Percentiles rank a stretch among this genome's conserved stretches.
phyloP scores from a whole-genome alignment of 306 rosid species.

The Sicyos edulis region DNA sequence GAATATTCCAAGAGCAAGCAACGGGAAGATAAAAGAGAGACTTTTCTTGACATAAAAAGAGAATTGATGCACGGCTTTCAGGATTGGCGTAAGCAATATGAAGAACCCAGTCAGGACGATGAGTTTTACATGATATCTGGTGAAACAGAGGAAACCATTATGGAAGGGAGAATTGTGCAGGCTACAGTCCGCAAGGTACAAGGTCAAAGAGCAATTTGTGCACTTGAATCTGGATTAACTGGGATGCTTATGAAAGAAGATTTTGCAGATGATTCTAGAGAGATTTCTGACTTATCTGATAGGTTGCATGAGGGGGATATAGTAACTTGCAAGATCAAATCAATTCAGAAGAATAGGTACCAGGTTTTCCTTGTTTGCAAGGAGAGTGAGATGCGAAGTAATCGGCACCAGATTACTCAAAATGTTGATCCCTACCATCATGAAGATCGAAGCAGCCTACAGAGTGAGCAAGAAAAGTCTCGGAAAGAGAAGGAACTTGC shows the following conservation, averaged over 20 bases:
- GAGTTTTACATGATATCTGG: slow-evolving; percentile 95
- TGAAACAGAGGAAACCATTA: slow-evolving; percentile 87
- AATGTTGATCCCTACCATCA: slow-evolving; percentile 65
- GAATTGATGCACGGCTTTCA: slow-evolving; percentile 91
- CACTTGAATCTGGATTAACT: slow-evolving; percentile 89
- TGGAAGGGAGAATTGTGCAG: slow-evolving; percentile 88
- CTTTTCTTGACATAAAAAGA: slow-evolving; percentile 74
- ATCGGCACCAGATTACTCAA: slow-evolving; percentile 46
- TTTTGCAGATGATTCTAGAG: slow-evolving; percentile 83
- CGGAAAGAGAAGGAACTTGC: slow-evolving; percentile 89
- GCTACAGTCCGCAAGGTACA: slow-evolving; percentile 84
- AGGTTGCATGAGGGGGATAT: slow-evolving; percentile 81
- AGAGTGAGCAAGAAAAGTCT: slow-evolving; percentile 73
- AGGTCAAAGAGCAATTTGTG: slow-evolving; percentile 81
- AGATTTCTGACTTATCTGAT: slow-evolving; percentile 72
- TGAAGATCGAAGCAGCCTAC: slow-evolving; percentile 74
- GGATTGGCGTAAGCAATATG: slow-evolving; percentile 96
- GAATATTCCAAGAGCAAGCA: slow-evolving; percentile 58
- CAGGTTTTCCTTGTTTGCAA: slow-evolving; percentile 82
- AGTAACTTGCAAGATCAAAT: slow-evolving; percentile 90
- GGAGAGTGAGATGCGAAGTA: slow-evolving; percentile 89
- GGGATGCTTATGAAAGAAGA: slow-evolving; percentile 97
- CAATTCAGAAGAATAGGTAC: slow-evolving; percentile 88
- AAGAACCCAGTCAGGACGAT: slow-evolving; percentile 94
- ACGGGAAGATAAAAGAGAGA: slow-evolving; percentile 57